Evolutionary conservation across 23 red algal genomes (phyloP).

Genomic region (Cyanidioschyzon merolae): DNA sequence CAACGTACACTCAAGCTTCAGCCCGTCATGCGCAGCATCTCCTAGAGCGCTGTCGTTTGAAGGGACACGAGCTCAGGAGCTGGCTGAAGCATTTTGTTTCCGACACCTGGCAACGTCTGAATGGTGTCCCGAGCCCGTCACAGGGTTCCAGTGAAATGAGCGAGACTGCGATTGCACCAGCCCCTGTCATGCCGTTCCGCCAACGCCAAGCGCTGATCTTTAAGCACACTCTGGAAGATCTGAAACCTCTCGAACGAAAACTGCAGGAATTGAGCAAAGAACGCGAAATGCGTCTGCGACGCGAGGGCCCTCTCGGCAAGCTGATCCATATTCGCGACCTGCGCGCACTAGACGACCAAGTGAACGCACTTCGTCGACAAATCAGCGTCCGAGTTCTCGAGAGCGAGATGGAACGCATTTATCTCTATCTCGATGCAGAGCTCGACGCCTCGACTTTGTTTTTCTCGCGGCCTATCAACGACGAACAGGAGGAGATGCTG

Average conservation of each 20-base stretch:
- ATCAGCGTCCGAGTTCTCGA: conserved; percentile 72
- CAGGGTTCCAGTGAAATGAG: not conserved
- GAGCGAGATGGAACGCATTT: conserved; percentile 82
- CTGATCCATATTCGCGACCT: conserved; percentile 77
- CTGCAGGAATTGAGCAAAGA: conserved; percentile 56
- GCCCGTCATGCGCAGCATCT: too few species aligned
- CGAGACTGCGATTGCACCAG: conserved; percentile 14
- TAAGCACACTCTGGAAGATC: conserved; percentile 28
- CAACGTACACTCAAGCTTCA: too few species aligned
- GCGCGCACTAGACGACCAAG: conserved; percentile 75
- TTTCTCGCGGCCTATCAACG: conserved; percentile 5
- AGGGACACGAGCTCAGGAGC: not conserved
- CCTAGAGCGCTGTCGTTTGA: not conserved
- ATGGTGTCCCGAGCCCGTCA: conserved; percentile 9
- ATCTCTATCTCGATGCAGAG: conserved; percentile 47
- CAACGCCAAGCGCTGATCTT: not conserved
- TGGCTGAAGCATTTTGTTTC: not conserved
- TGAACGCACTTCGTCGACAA: conserved; percentile 57
- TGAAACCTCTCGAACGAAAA: conserved; percentile 55
- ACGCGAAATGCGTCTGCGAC: conserved; percentile 54
- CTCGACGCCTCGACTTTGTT: conserved; percentile 26
- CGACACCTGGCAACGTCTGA: conserved; percentile 20
- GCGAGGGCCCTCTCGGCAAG: conserved; percentile 84
- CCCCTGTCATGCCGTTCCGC: not conserved
- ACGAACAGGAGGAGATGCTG: conserved; percentile 56